Percentiles rank a stretch among this genome's conserved stretches.
These are phyloP conservation scores for Strigomonas culicis DNA, from an alignment of 208 protist genomes.

Conservation along the genomic window DNA sequence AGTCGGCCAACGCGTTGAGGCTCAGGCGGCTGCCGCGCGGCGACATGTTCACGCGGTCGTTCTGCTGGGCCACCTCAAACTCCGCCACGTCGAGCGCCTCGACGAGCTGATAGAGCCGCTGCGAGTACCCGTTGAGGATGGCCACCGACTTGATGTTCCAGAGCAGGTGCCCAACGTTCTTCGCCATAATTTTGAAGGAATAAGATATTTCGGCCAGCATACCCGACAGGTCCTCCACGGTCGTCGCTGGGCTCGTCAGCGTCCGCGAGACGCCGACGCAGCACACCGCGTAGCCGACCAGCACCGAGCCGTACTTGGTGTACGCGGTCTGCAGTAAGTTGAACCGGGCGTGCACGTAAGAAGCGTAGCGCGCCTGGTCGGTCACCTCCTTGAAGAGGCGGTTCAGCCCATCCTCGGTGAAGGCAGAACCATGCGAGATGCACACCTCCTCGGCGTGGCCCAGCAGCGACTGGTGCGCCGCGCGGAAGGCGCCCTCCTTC, in stretches of 20 bases:
- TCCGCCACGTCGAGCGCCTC: constrained; percentile 33
- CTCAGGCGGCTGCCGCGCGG: constrained; percentile 13
- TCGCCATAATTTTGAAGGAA: constrained; percentile 42
- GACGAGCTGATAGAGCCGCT: constrained; percentile 44
- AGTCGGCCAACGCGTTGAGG: constrained; percentile 2
- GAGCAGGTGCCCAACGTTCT: constrained; percentile 35
- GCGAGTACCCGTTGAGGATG: constrained; percentile 49
- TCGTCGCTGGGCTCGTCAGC: background rate
- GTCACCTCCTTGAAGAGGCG: constrained; percentile 36
- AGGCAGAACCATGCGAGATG: constrained; percentile 34
- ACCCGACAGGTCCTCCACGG: background rate
- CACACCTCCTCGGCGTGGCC: constrained; percentile 59
- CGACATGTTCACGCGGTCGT: constrained; percentile 20
- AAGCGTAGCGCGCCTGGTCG: constrained; percentile 37
- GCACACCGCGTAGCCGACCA: constrained; percentile 44
- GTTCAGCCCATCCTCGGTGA: constrained; percentile 35
- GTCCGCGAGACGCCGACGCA: constrained; percentile 14
- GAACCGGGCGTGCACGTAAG: constrained; percentile 52
- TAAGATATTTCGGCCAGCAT: constrained; percentile 29
- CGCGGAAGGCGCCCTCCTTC: constrained; percentile 41
- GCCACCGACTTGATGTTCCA: constrained; percentile 42
- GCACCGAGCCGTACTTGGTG: constrained; percentile 50
- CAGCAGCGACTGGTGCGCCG: constrained; percentile 44
- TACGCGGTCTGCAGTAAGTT: constrained; percentile 45
- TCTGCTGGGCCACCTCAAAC: constrained; percentile 21